Evolutionary conservation across 1,284 basidiomycete species (phyloP), one percentile per base, ranked within the genome.

Genomic region (Cystobasidium slooffiae): DNA sequence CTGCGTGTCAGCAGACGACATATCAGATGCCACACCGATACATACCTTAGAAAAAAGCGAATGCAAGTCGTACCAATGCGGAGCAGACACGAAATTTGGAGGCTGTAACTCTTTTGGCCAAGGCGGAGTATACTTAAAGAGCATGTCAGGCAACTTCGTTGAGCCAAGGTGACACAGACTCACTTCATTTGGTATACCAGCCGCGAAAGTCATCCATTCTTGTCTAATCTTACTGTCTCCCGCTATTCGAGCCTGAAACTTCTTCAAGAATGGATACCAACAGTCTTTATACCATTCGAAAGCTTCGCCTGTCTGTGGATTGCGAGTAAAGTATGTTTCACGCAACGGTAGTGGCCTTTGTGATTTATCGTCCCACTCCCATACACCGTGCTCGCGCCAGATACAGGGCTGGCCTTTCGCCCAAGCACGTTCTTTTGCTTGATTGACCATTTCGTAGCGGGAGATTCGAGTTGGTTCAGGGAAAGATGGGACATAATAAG

Each of bases 51-150:
- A 83, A 83, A 97, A 96, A 39, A 97, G 84, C 3, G 88, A 87
- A 75, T 94, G 89, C 7, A 97, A 85, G 81, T 97, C 94, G 79
- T 97, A 97, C 93, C 93, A 97, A 80, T 97, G 94, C 0, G 94
- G 94, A 0, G 92, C 89, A 78, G 88, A 94, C 6, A 96, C 88
- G 86, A 97, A 88, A 77, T 93, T 91, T 0, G 84, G 80, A 6
- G 90, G 86, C 53, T 87, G 87, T 47, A 86, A 84, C 55, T 88
- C 86, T 31, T 84, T 78, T 6, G 77, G 74, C 74, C 75, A 80
- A 3, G n/a, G 9, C 3, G 78, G 78, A 9, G 77, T 76, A 68
- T 79, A 77, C 79, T 81, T 44, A 51, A 22, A 5, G n/a, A 22
- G 2, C 49, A 22, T 31, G 9, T 31, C 41, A 20, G 31, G 46